These are phyloP conservation scores for Bipolaris zeicola DNA, from an alignment of 2,329 filamentous ascomycete genomes.

Conservation along the genomic window DNA sequence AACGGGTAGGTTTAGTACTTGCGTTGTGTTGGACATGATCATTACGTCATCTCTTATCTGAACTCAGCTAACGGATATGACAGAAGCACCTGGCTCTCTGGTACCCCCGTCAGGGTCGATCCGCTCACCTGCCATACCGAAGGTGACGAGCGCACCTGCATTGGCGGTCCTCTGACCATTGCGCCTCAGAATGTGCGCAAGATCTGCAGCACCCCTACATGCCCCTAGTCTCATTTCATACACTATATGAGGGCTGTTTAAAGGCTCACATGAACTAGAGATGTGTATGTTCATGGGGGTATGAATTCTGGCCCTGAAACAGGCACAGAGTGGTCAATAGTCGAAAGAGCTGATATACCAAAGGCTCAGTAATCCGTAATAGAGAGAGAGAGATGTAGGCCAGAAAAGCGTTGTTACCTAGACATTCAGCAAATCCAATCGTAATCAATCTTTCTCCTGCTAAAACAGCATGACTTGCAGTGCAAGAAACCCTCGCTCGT, in stretches of 20 bases:
- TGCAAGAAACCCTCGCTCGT: neutral
- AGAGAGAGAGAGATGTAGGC: neutral
- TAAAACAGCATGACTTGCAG: neutral
- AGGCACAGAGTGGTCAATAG: neutral
- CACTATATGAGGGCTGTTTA: neutral
- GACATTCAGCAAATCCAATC: neutral
- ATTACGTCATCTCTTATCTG: neutral
- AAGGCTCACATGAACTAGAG: neutral
- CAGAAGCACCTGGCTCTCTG: slow-evolving; percentile 29
- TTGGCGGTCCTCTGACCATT: slow-evolving; percentile 14
- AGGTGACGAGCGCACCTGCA: slow-evolving; percentile 14
- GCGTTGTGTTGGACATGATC: neutral
- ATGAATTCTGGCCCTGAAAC: neutral
- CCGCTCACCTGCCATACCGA: slow-evolving; percentile 18
- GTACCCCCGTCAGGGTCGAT: slow-evolving; percentile 21
- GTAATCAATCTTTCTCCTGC: neutral
- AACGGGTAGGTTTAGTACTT: slow-evolving; percentile 28
- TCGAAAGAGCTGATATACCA: neutral
- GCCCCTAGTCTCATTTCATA: slow-evolving; percentile 4
- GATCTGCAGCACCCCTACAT: slow-evolving; percentile 25
- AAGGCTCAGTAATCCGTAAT: neutral
- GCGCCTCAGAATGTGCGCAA: slow-evolving; percentile 28
- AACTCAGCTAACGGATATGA: neutral
- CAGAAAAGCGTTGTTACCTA: neutral
- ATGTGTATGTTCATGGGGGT: neutral